phyloP scores from a whole-genome alignment of 2,329 filamentous ascomycete species.

The Cadophora luteo-olivacea region DNA sequence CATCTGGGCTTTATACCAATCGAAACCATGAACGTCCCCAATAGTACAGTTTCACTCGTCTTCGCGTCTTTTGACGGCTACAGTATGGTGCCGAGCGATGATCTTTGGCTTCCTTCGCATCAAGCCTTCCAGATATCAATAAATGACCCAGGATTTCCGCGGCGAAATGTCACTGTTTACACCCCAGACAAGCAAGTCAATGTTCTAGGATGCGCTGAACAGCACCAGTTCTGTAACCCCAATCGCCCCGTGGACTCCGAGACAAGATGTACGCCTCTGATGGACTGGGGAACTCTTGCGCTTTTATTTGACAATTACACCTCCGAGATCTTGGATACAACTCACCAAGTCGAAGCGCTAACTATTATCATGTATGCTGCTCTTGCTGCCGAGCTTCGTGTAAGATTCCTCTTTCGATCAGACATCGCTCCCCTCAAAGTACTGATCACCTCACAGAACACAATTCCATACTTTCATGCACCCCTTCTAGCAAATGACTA shows the following conservation, averaged over 20 bases:
- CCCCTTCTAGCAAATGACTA: slow-evolving; percentile 3
- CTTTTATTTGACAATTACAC: not conserved
- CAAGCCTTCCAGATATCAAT: not conserved
- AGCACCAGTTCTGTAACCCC: slow-evolving; percentile 14
- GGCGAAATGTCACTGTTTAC: not conserved
- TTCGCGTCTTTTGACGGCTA: not conserved
- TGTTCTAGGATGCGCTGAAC: slow-evolving; percentile 1
- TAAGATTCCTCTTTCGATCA: not conserved
- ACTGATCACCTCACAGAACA: not conserved
- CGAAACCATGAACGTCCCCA: not conserved
- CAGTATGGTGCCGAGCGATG: not conserved
- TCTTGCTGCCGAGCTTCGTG: not conserved
- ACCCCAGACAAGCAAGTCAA: not conserved
- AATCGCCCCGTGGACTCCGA: slow-evolving; percentile 2
- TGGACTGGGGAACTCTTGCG: not conserved
- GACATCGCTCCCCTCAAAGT: not conserved
- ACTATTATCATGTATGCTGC: not conserved
- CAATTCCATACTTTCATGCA: not conserved
- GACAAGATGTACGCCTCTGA: not conserved
- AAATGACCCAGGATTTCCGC: not conserved
- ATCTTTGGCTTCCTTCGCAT: slow-evolving; percentile 8
- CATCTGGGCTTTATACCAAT: slow-evolving; percentile 9
- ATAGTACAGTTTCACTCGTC: slow-evolving; percentile 1
- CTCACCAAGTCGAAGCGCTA: not conserved
- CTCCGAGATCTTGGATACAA: slow-evolving; percentile 3